Base-by-base conservation (phyloP, 169 alveolate genomes). In the Eimeria nieschulzi region DNA sequence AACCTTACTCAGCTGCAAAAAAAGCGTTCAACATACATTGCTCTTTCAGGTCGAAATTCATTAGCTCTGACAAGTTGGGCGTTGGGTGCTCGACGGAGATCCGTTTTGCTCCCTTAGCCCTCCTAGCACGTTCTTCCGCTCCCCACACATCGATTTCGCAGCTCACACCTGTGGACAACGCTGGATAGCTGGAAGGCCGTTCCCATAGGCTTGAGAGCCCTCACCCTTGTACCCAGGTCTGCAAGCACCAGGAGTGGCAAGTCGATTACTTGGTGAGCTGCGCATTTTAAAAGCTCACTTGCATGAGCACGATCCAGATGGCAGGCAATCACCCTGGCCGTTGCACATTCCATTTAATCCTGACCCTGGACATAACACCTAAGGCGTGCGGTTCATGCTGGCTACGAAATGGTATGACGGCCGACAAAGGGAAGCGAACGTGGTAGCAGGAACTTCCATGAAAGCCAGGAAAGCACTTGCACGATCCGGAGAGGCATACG, bases 341-440 rank as follows among this genome's bases (percentile, higher is more conserved):
- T 73, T 87, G 87, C 92, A 87, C 66, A 71, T 80, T 26, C 92
- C 92, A 53, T 66, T 72, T 25, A 54, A 53, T 15, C 92, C 92
- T 8, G 71, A 39, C 64, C 92, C 92, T 9, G 92, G 92, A 9
- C 92, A 87, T 13, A 87, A 68, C 80, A 76, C 85, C 85, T 76
- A 68, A 53, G 51, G 19, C 33, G 51, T 33, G 46, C 3, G 46
- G 46, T 33, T 33, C 46, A 33, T 33, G 46, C 46, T 33, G 46
- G 46, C 46, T 33, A 33, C 0, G 3, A 33, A 33, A 33, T 33
- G 46, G 46, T 33, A 3, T 33, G 46, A 33, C 3, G 46, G 3
- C 46, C 46, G 46, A 3, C 0, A 59, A 59, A 2, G 23, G 13
- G 64, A 56, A 13, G n/a, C 88, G 26, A 15, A 87, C 92, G 70